A percentile compares a stretch with the other conserved stretches of the same genome.
Evolutionary conservation across 345 rosid species (phyloP).

Genomic region (Heritiera fomes): DNA sequence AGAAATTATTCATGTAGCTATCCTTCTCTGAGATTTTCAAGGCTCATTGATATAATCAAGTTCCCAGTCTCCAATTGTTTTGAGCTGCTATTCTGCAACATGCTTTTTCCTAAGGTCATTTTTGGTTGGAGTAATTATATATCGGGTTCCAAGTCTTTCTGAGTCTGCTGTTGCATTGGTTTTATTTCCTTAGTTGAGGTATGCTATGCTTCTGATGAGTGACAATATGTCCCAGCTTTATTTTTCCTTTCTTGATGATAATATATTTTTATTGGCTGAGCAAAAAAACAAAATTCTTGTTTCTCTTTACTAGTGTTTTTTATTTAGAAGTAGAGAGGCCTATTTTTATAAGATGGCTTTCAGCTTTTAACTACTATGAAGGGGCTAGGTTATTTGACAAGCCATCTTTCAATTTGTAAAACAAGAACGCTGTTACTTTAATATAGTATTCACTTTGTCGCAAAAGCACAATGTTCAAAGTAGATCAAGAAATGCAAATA

Average conservation of each 20-base stretch:
- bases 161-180: background rate
- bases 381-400: background rate
- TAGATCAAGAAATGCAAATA: background rate
- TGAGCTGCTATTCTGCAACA: background rate
- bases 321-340: background rate
- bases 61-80: background rate
- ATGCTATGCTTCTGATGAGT: background rate
- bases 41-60: background rate
- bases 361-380: background rate
- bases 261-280: background rate
- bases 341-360: background rate
- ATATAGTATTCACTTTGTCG: background rate
- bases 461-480: background rate
- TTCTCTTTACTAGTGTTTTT: background rate
- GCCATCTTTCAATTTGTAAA: background rate
- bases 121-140: background rate
- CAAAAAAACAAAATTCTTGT: background rate
- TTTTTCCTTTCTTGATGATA: background rate
- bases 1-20: background rate
- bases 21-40: background rate
- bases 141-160: background rate
- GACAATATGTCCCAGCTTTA: background rate
- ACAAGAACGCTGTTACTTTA: background rate
- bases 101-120: background rate
- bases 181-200: background rate